Evolutionary conservation across 2,329 filamentous ascomycete species (phyloP).

Genomic region (Dothistroma pini): DNA sequence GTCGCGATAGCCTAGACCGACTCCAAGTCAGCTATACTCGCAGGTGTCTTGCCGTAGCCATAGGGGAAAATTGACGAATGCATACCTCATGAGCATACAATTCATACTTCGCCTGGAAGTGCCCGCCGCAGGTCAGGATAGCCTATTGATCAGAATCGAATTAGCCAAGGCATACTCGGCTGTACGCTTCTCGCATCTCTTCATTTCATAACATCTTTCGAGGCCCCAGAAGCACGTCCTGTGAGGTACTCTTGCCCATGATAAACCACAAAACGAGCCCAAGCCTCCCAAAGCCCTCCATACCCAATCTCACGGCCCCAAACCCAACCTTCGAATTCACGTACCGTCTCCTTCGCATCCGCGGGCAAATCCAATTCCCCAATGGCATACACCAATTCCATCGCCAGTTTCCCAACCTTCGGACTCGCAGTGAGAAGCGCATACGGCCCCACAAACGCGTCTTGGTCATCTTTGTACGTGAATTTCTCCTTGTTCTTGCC

Average conservation of each 20-base stretch:
- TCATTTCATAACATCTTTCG: too few species aligned
- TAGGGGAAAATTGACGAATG: background rate
- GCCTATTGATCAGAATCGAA: background rate
- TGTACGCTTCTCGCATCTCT: too few species aligned
- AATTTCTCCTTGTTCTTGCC: slow-evolving; percentile 13
- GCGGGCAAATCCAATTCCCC: slow-evolving; percentile 17
- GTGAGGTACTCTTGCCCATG: too few species aligned
- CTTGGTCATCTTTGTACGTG: slow-evolving; percentile 11
- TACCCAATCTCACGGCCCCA: too few species aligned
- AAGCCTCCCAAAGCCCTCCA: too few species aligned
- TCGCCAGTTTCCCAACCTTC: slow-evolving; percentile 14
- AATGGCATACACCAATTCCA: slow-evolving; percentile 17
- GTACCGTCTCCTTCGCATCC: slow-evolving; percentile 22
- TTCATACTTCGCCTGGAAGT: slow-evolving; percentile 25
- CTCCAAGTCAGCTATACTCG: background rate
- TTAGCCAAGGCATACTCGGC: too few species aligned
- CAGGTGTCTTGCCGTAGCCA: background rate
- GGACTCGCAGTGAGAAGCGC: slow-evolving; percentile 10
- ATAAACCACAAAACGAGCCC: too few species aligned
- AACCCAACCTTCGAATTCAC: too few species aligned
- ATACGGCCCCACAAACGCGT: slow-evolving; percentile 13
- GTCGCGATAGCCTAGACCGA: slow-evolving; percentile 15
- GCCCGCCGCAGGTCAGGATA: slow-evolving; percentile 23
- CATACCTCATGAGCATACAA: slow-evolving; percentile 23
- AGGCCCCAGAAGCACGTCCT: too few species aligned